Percentiles rank a stretch among this genome's conserved stretches.
Evolutionary conservation across 148 eudicot genomes (phyloP).

Genomic region (Pouteria glomerata): DNA sequence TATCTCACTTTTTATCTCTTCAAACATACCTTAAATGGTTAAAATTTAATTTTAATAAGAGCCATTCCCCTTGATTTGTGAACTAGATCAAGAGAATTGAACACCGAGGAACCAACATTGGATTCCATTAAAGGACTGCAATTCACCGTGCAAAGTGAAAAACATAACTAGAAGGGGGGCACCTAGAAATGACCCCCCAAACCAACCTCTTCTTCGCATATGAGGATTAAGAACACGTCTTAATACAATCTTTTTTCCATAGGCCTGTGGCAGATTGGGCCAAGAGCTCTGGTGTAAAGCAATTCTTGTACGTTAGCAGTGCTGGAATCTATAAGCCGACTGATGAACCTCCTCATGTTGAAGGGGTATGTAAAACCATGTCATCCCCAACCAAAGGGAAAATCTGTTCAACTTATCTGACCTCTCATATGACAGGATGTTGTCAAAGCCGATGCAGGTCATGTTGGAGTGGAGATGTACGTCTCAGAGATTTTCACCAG

Average conservation of each 20-base stretch:
- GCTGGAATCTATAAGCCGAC: slow-evolving; percentile 92
- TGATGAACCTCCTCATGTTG: slow-evolving; percentile 94
- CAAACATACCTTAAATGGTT: no score
- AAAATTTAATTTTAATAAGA: no score
- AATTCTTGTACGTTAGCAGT: slow-evolving; percentile 85
- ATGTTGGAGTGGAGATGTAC: slow-evolving; percentile 75
- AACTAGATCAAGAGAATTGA: neutral
- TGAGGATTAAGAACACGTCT: neutral
- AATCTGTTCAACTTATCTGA: neutral
- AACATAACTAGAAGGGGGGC: no score
- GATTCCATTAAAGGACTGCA: neutral
- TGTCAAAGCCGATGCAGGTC: slow-evolving; percentile 81
- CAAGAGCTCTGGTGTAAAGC: slow-evolving; percentile 63
- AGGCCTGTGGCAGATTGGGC: slow-evolving; percentile 99
- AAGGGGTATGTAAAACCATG: slow-evolving; percentile 52
- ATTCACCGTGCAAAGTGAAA: neutral
- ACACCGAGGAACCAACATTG: neutral
- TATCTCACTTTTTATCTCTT: no score
- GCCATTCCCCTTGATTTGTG: no score
- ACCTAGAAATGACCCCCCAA: no score
- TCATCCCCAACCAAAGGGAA: neutral
- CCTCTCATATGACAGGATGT: slow-evolving; percentile 43
- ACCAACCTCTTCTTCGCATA: neutral
- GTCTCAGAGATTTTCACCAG: slow-evolving; percentile 52
- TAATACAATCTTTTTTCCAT: slow-evolving; percentile 13